These are phyloP conservation scores for Harringtonia lauricola DNA, from an alignment of 2,329 filamentous ascomycete genomes.

Conservation along the genomic window DNA sequence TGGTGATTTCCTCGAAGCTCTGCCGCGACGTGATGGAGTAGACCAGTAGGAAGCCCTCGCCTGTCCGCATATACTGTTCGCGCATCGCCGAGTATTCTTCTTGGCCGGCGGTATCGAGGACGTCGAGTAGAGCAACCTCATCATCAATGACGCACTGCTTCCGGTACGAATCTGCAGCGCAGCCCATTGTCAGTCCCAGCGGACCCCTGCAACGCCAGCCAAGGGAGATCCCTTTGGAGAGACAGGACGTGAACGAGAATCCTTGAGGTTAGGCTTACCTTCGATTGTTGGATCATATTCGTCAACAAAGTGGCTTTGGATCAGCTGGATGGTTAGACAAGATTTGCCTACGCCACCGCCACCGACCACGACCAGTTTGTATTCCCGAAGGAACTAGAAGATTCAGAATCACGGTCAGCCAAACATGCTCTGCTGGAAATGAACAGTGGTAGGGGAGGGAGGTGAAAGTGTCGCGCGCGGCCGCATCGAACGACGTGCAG, in stretches of 20 bases:
- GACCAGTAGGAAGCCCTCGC: slow-evolving; percentile 93
- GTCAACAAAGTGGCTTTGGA: slow-evolving; percentile 95
- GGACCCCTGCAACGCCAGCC: no score
- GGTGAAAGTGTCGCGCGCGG: no score
- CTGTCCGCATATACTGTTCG: slow-evolving; percentile 99
- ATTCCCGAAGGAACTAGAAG: slow-evolving; percentile 70
- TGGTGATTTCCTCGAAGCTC: slow-evolving; percentile 97
- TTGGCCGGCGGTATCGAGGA: slow-evolving; percentile 94
- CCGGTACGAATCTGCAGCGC: slow-evolving; percentile 78
- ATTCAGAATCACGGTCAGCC: not conserved
- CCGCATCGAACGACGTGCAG: no score
- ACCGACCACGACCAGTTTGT: slow-evolving; percentile 93
- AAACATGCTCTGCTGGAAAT: no score
- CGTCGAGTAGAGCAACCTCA: slow-evolving; percentile 92
- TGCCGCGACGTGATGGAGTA: slow-evolving; percentile 97
- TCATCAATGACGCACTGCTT: slow-evolving; percentile 99
- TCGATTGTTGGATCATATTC: slow-evolving; percentile 99
- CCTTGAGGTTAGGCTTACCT: slow-evolving; percentile 50
- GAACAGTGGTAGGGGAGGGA: not conserved
- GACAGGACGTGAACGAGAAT: no score
- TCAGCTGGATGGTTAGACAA: slow-evolving; percentile 94
- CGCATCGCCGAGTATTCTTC: slow-evolving; percentile 99
- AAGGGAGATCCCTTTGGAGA: no score
- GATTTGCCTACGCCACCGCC: slow-evolving; percentile 99
- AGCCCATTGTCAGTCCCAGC: no score